Evolutionary conservation across 1,139 yeast species (phyloP), one percentile per base, ranked within the genome.

Genomic region (Zygosaccharomyces sapae): DNA sequence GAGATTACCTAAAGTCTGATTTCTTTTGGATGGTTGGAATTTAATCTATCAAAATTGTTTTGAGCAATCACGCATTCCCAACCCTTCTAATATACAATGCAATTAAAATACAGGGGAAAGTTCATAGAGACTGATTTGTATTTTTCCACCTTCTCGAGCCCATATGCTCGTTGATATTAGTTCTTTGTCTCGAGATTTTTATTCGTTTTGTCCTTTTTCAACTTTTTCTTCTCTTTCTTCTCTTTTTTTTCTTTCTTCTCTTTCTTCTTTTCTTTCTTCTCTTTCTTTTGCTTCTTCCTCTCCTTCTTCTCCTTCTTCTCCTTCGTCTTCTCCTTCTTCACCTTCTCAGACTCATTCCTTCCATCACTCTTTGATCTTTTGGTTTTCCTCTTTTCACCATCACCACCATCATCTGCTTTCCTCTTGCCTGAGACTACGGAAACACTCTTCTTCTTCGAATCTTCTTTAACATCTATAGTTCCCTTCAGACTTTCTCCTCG

Each of bases 401-500:
- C 45, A 33, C 44, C 43, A 16, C 10, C 16, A 7, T 34, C 41
- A 12, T 25, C 37, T 33, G 34, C 24, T 24, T 18, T 39, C 39
- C 49, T 31, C 25, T 46, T 46, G 27, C 24, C 38, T 13, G 39
- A n/a, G 24, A 37, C 20, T 5, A 37, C 31, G 10, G 20, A 6
- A 24, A 30, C 33, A 22, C 6, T 10, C 10, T 7, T 20, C 13
- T 29, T 29, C 16, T 36, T 33, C 16, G 38, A 41, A 12, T 33
- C 44, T 2, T 35, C 16, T 16, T 13, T 5, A 4, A 31, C 16
- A 5, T 77, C 80, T 16, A 83, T 79, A 0, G 96, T 87, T 2
- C 97, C 97, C 41, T 77, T 77, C 46, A 92, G 68, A 1, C 92
- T 85, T 53, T 85, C 90, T 0, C 97, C 98, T 57, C 78, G 77